These are phyloP conservation scores for Suillus occidentalis DNA, from an alignment of 768 basidiomycete species.

Conservation along the genomic window DNA sequence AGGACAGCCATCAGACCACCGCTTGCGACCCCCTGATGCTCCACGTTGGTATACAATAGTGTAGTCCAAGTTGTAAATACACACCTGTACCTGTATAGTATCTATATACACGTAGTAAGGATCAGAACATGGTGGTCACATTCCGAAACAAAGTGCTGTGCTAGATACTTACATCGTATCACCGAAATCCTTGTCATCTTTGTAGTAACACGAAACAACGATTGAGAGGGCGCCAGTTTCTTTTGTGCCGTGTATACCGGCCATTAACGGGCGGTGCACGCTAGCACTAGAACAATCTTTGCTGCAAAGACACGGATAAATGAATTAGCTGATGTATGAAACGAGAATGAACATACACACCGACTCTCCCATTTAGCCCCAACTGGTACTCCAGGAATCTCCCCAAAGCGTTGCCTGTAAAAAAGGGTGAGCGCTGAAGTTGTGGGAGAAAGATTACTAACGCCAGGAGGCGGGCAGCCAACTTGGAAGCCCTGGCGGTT, in stretches of 20 bases:
- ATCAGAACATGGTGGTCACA: neutral
- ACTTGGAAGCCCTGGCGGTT: neutral
- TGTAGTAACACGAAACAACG: constrained; percentile 20
- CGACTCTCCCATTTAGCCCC: constrained; percentile 22
- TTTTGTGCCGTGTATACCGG: constrained; percentile 23
- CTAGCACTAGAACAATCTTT: constrained; percentile 10
- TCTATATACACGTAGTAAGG: constrained; percentile 13
- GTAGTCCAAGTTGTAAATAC: neutral
- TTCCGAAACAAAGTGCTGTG: neutral
- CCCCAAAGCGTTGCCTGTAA: constrained; percentile 23
- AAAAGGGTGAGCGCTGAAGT: neutral
- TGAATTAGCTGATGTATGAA: neutral
- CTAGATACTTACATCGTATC: constrained; percentile 24
- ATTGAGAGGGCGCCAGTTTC: constrained; percentile 19
- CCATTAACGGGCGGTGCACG: constrained; percentile 17
- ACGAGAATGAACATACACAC: constrained; percentile 12
- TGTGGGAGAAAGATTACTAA: neutral
- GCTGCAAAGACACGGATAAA: constrained; percentile 2
- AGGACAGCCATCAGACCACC: constrained; percentile 9
- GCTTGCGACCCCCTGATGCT: constrained; percentile 20
- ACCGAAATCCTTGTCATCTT: constrained; percentile 26
- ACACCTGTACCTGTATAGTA: constrained; percentile 27
- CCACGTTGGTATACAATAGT: neutral
- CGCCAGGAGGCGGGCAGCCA: neutral
- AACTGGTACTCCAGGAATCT: constrained; percentile 23